Percentiles rank a stretch among this genome's conserved stretches.
Conservation (phyloP, 805 yeast species). For the Cyberlindnera japonica region DNA sequence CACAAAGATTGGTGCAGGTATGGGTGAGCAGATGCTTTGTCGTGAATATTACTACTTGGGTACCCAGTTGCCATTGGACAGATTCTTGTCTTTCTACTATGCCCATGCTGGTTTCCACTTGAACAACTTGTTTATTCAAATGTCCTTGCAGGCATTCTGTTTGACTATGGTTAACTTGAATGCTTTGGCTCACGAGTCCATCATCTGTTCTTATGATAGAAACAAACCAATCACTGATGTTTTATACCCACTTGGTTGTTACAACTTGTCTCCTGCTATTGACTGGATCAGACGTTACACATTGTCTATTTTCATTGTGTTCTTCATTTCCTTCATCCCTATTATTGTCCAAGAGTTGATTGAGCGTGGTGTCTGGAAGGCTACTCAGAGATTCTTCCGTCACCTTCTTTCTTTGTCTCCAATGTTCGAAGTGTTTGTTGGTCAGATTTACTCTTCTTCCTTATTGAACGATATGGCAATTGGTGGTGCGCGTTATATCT, state of each 20-base stretch:
- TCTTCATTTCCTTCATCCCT: conserved; percentile 77
- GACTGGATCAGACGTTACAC: conserved; percentile 83
- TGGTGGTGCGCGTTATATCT: conserved; percentile 85
- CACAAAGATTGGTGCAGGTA: conserved; percentile 87
- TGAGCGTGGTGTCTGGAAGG: conserved; percentile 79
- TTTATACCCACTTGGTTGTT: conserved; percentile 65
- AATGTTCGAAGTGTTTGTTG: conserved; percentile 78
- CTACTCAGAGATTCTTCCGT: conserved; percentile 62
- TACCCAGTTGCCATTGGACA: conserved; percentile 74
- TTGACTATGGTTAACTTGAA: conserved; percentile 67
- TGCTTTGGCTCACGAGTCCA: conserved; percentile 68
- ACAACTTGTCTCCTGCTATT: conserved; percentile 67
- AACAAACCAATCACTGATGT: conserved; percentile 66
- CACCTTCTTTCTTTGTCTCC: conserved; percentile 73
- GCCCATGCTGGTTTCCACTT: conserved; percentile 88
- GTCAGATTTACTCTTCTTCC: conserved; percentile 73
- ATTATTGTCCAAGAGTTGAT: conserved; percentile 74
- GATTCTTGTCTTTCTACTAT: conserved; percentile 78
- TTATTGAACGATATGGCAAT: conserved; percentile 66
- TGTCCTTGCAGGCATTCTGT: conserved; percentile 70
- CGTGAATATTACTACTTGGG: conserved; percentile 81
- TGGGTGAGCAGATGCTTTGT: conserved; percentile 87
- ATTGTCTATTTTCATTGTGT: conserved; percentile 75
- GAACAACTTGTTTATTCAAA: conserved; percentile 72
- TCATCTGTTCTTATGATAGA: conserved; percentile 63